Percentiles rank a stretch among this genome's conserved stretches.
Conservation (phyloP, 805 yeast species). For the Ogataea trehaloabstinens region DNA sequence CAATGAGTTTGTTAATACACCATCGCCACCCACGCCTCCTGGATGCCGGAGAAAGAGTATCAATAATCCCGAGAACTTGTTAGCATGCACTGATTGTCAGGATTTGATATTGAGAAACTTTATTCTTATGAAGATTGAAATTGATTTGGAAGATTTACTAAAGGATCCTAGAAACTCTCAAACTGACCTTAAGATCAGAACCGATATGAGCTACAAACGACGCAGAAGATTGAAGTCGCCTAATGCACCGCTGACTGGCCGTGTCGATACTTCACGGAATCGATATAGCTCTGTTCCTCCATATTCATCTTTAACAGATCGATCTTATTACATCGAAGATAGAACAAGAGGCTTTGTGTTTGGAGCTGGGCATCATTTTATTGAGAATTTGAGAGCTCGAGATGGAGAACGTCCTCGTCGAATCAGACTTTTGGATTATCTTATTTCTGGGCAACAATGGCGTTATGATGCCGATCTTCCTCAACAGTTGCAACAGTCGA, state of each 20-base stretch:
- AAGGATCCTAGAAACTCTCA: conserved; percentile 13
- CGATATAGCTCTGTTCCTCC: conserved; percentile 2
- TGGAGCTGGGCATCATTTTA: conserved; percentile 16
- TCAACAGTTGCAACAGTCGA: conserved; percentile 11
- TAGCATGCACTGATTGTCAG: conserved; percentile 30
- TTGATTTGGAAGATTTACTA: conserved; percentile 29
- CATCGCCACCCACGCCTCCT: conserved; percentile 36
- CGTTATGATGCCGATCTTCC: conserved; percentile 14
- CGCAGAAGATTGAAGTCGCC: conserved; percentile 24
- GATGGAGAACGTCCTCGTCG: conserved; percentile 20
- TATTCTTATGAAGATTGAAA: conserved; percentile 27
- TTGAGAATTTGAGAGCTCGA: conserved; percentile 14
- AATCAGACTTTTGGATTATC: conserved; percentile 18
- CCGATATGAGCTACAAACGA: conserved; percentile 32
- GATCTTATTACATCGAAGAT: conserved; percentile 16
- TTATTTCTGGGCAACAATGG: conserved; percentile 22
- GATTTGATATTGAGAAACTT: conserved; percentile 28
- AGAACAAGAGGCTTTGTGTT: conserved; percentile 18
- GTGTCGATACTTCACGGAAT: neutral
- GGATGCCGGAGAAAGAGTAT: conserved; percentile 22
- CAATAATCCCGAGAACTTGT: conserved; percentile 32
- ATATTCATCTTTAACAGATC: conserved; percentile 2
- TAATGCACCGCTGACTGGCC: conserved; percentile 1
- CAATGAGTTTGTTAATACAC: conserved; percentile 30
- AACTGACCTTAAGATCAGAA: conserved; percentile 20